A percentile compares a stretch with the other conserved stretches of the same genome.
Evolutionary conservation across 345 rosid species (phyloP).

Genomic region (Noccaea caerulescens): DNA sequence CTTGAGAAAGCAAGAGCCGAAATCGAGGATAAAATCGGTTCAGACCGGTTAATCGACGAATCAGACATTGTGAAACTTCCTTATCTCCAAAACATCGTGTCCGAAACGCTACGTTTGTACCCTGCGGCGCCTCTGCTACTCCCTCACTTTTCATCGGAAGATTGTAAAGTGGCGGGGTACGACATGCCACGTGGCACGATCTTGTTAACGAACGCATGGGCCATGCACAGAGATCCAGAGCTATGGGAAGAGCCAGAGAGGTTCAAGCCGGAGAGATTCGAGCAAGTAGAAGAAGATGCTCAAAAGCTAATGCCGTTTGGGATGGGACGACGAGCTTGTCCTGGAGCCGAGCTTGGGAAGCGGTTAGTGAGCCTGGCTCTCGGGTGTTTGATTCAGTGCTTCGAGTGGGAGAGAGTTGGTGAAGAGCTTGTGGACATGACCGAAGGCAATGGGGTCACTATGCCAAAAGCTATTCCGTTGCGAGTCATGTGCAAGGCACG

Average conservation of each 20-base stretch:
- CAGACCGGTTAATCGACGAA: slow-evolving; percentile 44
- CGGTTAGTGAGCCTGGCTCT: slow-evolving; percentile 46
- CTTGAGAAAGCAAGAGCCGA: slow-evolving; percentile 50
- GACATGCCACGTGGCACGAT: slow-evolving; percentile 52
- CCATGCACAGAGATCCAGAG: slow-evolving; percentile 54
- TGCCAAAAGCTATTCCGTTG: slow-evolving; percentile 52
- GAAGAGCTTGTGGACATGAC: slow-evolving; percentile 47
- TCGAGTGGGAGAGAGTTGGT: slow-evolving; percentile 55
- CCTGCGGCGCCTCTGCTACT: slow-evolving; percentile 49
- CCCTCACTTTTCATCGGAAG: slow-evolving; percentile 48
- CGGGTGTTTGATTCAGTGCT: slow-evolving; percentile 55
- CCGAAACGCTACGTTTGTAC: slow-evolving; percentile 51
- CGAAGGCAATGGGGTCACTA: slow-evolving; percentile 45
- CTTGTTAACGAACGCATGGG: slow-evolving; percentile 55
- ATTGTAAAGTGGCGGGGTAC: slow-evolving; percentile 51
- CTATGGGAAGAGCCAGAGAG: slow-evolving; percentile 51
- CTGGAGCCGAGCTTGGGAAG: slow-evolving; percentile 51
- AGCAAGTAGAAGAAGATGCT: slow-evolving; percentile 29
- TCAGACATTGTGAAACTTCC: slow-evolving; percentile 42
- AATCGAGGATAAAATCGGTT: slow-evolving; percentile 41
- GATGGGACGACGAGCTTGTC: slow-evolving; percentile 59
- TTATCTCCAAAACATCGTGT: slow-evolving; percentile 51
- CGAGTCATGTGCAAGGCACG: slow-evolving; percentile 53
- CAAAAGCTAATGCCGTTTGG: slow-evolving; percentile 53
- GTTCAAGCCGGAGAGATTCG: slow-evolving; percentile 61